These are phyloP conservation scores for Puya raimondii DNA, from an alignment of 176 grass and related monocot species.

Conservation along the genomic window DNA sequence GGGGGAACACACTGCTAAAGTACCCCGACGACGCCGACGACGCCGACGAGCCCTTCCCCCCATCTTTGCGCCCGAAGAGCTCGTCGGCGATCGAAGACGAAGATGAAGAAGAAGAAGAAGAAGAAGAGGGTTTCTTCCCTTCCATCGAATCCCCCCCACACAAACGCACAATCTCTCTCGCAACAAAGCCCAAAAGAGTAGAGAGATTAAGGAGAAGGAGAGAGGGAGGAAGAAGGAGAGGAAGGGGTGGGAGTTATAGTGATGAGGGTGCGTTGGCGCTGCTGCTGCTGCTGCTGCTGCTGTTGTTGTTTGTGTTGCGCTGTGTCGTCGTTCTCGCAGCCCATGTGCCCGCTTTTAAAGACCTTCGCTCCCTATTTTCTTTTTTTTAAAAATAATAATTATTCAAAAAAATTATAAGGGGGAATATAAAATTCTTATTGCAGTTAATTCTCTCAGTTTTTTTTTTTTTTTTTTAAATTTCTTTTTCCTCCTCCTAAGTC, in stretches of 20 bases:
- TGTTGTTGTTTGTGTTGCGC: constrained; percentile 10
- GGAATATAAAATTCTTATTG: too few species aligned
- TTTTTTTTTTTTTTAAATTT: not conserved
- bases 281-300: not conserved
- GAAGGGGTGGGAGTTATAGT: constrained; percentile 25
- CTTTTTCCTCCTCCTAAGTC: not conserved
- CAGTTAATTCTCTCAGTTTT: not conserved
- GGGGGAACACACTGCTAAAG: constrained; percentile 24
- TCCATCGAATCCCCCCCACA: not conserved
- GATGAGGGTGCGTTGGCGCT: constrained; percentile 10
- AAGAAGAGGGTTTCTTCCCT: constrained; percentile 30
- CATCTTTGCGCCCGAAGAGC: constrained; percentile 7
- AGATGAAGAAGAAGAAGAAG: too few species aligned
- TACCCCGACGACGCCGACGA: constrained; percentile 29
- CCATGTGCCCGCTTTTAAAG: constrained; percentile 51
- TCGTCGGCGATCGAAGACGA: constrained; percentile 1
- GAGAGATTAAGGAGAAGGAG: constrained; percentile 24
- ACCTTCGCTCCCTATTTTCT: not conserved
- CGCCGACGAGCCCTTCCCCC: not conserved
- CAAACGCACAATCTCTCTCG: not conserved
- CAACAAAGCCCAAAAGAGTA: constrained; percentile 10
- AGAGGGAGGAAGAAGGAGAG: constrained; percentile 28
- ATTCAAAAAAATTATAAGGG: not conserved
- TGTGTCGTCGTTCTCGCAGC: constrained; percentile 25
- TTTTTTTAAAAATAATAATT: not conserved